Conservation (phyloP, 2,329 filamentous ascomycete genomes). For the Xylariaceae sp. region DNA sequence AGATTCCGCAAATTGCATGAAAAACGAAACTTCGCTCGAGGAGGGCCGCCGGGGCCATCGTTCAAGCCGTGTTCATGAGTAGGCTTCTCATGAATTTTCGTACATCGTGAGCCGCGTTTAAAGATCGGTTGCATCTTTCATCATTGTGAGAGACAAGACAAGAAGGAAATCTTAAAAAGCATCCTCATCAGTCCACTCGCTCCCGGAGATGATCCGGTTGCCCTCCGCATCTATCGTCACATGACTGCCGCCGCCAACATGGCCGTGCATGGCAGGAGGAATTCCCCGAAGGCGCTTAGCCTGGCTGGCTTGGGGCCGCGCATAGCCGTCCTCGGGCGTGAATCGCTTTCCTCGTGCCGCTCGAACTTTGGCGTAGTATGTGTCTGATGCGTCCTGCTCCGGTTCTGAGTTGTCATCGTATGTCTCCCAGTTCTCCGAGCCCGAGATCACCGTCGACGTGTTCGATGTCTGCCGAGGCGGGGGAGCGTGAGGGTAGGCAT, state of each 20-base stretch:
- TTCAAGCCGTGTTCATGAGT: conserved; percentile 1
- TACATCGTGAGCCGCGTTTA: conserved; percentile 21
- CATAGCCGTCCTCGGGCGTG: conserved; percentile 45
- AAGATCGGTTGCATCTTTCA: conserved; percentile 3
- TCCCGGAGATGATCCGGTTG: conserved; percentile 59
- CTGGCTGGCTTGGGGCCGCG: conserved; percentile 38
- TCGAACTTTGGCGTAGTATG: conserved; percentile 75
- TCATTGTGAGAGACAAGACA: conserved; percentile 17
- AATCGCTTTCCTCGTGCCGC: conserved; percentile 65
- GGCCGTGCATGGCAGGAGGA: no score
- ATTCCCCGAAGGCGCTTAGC: conserved; percentile 53
- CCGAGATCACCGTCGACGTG: conserved; percentile 72
- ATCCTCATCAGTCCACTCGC: conserved; percentile 66
- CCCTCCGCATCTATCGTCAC: conserved; percentile 54
- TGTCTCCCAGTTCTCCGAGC: conserved; percentile 97
- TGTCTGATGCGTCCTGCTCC: conserved; percentile 70
- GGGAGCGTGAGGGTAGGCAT: conserved; percentile 40
- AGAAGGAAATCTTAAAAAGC: conserved; percentile 36
- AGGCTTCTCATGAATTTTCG: conserved; percentile 24
- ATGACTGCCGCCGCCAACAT: conserved; percentile 44
- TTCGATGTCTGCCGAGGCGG: conserved; percentile 65
- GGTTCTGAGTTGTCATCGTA: conserved; percentile 82
- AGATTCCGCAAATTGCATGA: conserved; percentile 3
- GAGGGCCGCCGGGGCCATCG: conserved; percentile 6
- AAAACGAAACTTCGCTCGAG: neutral